Conservation (phyloP, 495 filamentous ascomycete species). For the Penicillium antarcticum region DNA sequence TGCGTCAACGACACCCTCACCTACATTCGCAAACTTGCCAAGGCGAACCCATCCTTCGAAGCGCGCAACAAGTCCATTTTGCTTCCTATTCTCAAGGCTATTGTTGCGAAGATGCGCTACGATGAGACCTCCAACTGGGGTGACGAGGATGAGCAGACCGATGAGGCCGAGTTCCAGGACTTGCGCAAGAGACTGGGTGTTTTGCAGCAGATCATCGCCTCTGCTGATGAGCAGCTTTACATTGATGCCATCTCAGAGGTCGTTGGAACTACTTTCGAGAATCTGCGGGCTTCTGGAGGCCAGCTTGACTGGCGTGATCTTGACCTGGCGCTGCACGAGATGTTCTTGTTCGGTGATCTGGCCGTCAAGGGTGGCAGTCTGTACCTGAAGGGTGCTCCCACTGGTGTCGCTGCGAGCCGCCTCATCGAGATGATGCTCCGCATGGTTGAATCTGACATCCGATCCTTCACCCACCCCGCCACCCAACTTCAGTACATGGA, state of each 20-base stretch:
- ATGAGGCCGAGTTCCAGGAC: constrained; percentile 98
- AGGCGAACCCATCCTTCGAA: constrained; percentile 55
- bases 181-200: constrained; percentile 83
- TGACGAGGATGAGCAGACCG: constrained; percentile 87
- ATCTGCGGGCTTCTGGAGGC: constrained; percentile 62
- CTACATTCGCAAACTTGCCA: constrained; percentile 76
- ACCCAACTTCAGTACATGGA: constrained; percentile 98
- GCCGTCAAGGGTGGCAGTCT: constrained; percentile 80
- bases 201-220: constrained; percentile 85
- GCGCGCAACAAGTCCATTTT: constrained; percentile 72
- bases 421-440: constrained; percentile 87
- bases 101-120: constrained; percentile 92
- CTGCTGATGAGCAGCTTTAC: constrained; percentile 79
- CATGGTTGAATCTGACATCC: constrained; percentile 89
- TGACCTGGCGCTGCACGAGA: constrained; percentile 93
- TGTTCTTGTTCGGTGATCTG: constrained; percentile 93
- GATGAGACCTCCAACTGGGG: constrained; percentile 95
- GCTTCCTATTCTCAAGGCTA: constrained; percentile 81
- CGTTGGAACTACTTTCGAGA: constrained; percentile 77
- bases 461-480: constrained; percentile 81
- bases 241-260: constrained; percentile 80
- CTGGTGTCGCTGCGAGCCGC: constrained; percentile 67
- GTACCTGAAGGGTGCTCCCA: constrained; percentile 76
- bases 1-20: constrained; percentile 86
- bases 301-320: constrained; percentile 92